Evolutionary conservation across 768 basidiomycete genomes (phyloP).

Genomic region (Gyrodon lividus): DNA sequence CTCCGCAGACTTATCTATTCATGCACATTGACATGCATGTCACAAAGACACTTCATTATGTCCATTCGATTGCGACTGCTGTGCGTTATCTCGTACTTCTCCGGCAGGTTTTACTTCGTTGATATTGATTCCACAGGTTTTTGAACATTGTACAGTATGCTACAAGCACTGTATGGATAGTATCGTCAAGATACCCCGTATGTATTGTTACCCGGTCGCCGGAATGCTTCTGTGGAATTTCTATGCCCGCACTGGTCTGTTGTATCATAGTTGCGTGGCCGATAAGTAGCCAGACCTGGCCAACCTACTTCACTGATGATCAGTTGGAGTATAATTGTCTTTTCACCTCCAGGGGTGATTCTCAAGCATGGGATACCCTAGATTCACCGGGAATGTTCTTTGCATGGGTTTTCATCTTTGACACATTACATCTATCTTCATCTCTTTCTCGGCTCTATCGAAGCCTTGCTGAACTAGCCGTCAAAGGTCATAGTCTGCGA

Average conservation of each 20-base stretch:
- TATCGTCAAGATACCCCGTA: conserved; percentile 2
- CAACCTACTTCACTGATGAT: too few species aligned
- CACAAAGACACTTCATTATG: conserved; percentile 73
- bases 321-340: background rate
- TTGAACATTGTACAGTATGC: conserved; percentile 9
- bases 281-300: too few species aligned
- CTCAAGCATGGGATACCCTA: background rate
- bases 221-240: background rate
- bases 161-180: background rate
- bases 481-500: conserved; percentile 40
- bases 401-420: background rate
- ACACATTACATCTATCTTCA: background rate
- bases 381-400: background rate
- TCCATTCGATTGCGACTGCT: conserved; percentile 89
- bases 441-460: conserved; percentile 47
- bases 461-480: conserved; percentile 48
- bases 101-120: background rate
- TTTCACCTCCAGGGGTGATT: background rate
- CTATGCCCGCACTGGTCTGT: background rate
- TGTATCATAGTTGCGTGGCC: too few species aligned
- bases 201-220: background rate
- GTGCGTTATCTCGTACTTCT: conserved; percentile 46
- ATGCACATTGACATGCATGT: conserved; percentile 22
- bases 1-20: conserved; percentile 6
- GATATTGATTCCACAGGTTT: conserved; percentile 22